Evolutionary conservation across 2,329 filamentous ascomycete species (phyloP), one percentile per base, ranked within the genome.

Genomic region (Colletotrichum sp.): DNA sequence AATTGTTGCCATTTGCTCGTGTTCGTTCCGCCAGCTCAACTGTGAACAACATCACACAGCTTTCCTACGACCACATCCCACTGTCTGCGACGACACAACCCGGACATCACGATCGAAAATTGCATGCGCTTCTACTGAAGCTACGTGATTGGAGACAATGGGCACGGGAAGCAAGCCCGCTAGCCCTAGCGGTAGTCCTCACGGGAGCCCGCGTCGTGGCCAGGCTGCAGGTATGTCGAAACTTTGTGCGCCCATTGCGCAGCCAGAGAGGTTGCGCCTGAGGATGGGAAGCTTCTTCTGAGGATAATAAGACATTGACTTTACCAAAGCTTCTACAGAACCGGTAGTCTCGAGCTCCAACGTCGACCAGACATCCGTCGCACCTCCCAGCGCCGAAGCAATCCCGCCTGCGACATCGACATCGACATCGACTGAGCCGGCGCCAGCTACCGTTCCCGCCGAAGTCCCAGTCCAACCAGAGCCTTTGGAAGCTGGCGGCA

Each of bases 401-500:
- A 34, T 16, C 9, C 18, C 34, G 26, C 32, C 57, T 30, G 10
- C 68, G 15, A 13, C 26, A 18, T 16, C 36, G 9, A 13, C 26
- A 18, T 16, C 36, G 9, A 63, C 39, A 3, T 21, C 57, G 9
- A n/a, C 57, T 4, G 36, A 49, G 21, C n/a, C 36, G 5, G 26
- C n/a, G 44, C n/a, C 44, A 52, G 44, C 44, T 52, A 3, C 57
- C 3, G 57, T 9, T 4, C 12, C 24, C 26, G 36, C 12, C 52
- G 67, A 60, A 24, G 4, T 36, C 8, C 49, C 30, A 7, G 66
- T 69, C 24, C 16, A 16, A 13, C 34, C 24, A 24, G 70, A 71
- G 3, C 5, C 70, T 2, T 21, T 76, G 7, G 71, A 75, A 18
- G 75, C 75, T 7, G 75, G 72, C 9, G 75, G 71, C n/a, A 49